These are phyloP conservation scores for Aspergillus pseudoterreus DNA, from an alignment of 2,329 filamentous ascomycete genomes.

Conservation along the genomic window DNA sequence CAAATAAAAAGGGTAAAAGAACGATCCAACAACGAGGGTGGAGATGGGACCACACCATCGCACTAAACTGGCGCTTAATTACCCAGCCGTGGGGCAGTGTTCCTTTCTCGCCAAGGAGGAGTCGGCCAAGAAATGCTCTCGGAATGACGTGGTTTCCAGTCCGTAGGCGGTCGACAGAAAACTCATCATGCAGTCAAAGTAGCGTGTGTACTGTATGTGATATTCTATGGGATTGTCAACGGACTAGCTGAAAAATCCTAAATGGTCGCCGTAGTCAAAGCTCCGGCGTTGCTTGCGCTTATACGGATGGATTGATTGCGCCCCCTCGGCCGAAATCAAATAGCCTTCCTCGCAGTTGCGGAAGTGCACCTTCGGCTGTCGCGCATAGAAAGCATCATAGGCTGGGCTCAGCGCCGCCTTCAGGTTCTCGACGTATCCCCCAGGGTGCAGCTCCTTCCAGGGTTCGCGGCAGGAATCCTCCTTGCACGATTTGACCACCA, in stretches of 20 bases:
- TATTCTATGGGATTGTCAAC: too few species aligned
- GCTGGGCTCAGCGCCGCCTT: slow-evolving; percentile 46
- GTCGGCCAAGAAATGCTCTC: neutral
- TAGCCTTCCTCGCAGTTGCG: neutral
- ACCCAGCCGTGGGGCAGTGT: neutral
- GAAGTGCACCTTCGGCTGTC: slow-evolving; percentile 51
- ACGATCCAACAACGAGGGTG: too few species aligned
- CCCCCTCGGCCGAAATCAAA: neutral
- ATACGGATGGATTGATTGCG: neutral
- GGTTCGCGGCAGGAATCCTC: slow-evolving; percentile 52
- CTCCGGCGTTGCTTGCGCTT: neutral
- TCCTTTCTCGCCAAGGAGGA: neutral
- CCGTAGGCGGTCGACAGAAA: neutral
- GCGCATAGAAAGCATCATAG: slow-evolving; percentile 55
- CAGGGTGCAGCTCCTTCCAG: slow-evolving; percentile 56
- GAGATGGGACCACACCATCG: too few species aligned
- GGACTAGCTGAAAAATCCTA: neutral
- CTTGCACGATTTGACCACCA: slow-evolving; percentile 61
- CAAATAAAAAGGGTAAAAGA: too few species aligned
- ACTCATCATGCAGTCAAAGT: neutral
- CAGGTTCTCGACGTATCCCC: slow-evolving; percentile 50
- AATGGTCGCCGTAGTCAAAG: neutral
- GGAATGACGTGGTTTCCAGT: neutral
- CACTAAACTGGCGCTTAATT: neutral
- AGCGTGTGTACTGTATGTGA: too few species aligned